Evolutionary conservation across 371 early-diverging fungal species (phyloP).

Genomic region (Mucor lusitanicus): DNA sequence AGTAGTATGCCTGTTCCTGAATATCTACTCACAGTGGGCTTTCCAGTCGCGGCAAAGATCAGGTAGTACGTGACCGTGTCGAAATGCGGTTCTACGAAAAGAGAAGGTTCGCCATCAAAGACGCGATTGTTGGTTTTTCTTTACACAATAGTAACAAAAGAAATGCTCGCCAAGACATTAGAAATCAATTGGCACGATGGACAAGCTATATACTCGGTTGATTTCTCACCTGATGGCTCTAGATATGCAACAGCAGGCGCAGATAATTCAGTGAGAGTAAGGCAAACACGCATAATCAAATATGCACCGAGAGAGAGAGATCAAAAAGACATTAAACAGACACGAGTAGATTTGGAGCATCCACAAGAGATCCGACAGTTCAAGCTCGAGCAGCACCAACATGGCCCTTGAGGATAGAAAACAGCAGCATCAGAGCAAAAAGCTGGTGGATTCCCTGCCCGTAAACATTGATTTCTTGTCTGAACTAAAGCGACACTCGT

Average conservation of each 20-base stretch:
- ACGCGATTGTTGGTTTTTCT: conserved; percentile 7
- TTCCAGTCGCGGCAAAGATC: background rate
- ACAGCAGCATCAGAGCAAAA: conserved; percentile 6
- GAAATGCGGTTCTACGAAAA: background rate
- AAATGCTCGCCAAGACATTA: conserved; percentile 53
- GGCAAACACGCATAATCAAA: background rate
- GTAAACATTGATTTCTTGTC: conserved; percentile 79
- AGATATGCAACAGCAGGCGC: conserved; percentile 93
- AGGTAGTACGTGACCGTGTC: background rate
- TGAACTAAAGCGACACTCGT: conserved; percentile 82
- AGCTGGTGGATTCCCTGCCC: conserved; percentile 45
- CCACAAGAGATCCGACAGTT: conserved; percentile 25
- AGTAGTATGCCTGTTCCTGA: too few relatives aligned
- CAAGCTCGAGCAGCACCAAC: background rate
- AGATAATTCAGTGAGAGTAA: conserved; percentile 87
- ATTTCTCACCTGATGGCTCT: conserved; percentile 76
- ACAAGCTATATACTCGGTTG: conserved; percentile 86
- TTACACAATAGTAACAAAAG: background rate
- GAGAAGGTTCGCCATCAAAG: background rate
- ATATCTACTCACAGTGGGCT: too few relatives aligned
- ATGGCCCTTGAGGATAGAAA: conserved; percentile 10
- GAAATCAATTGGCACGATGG: conserved; percentile 96
- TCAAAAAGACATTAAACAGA: background rate
- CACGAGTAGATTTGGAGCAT: conserved; percentile 69
- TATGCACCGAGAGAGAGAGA: background rate